Evolutionary conservation across 768 basidiomycete genomes (phyloP).

Genomic region (Sporobolomyces pararoseus): DNA sequence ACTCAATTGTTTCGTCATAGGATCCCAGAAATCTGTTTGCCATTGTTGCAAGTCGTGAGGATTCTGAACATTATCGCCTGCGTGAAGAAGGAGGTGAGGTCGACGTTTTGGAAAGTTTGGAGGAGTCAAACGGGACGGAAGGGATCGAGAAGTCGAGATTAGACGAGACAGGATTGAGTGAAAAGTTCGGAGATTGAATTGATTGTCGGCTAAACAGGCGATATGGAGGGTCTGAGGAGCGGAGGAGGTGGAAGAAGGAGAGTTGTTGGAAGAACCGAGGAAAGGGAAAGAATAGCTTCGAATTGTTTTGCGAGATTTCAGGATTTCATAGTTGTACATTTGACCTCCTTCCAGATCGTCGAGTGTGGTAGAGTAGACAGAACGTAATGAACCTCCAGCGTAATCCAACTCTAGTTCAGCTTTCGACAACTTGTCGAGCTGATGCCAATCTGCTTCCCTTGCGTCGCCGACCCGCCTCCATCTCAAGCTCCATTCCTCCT

Average conservation of each 20-base stretch:
- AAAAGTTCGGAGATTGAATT: constrained; percentile 41
- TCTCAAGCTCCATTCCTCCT: background rate
- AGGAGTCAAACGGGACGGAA: background rate
- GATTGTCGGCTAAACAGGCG: constrained; percentile 40
- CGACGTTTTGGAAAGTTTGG: background rate
- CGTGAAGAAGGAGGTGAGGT: constrained; percentile 37
- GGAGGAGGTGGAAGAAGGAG: background rate
- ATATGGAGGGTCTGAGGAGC: constrained; percentile 19
- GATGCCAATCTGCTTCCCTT: background rate
- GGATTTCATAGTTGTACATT: constrained; percentile 27
- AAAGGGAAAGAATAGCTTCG: constrained; percentile 20
- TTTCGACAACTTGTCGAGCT: background rate
- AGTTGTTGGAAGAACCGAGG: constrained; percentile 1
- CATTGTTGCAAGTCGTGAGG: constrained; percentile 38
- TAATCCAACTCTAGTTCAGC: constrained; percentile 4
- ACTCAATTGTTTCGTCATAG: constrained; percentile 18
- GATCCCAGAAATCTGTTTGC: constrained; percentile 42
- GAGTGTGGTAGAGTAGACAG: constrained; percentile 19
- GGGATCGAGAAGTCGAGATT: constrained; percentile 7
- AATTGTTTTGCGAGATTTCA: background rate
- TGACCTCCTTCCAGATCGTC: background rate
- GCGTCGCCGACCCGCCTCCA: background rate
- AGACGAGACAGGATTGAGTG: constrained; percentile 29
- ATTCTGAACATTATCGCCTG: constrained; percentile 37
- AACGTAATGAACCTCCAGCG: constrained; percentile 2